Percentiles rank a stretch among this genome's conserved stretches.
These are phyloP conservation scores for Oenanthe sinensis DNA, from an alignment of 129 eudicot genomes.

Conservation along the genomic window DNA sequence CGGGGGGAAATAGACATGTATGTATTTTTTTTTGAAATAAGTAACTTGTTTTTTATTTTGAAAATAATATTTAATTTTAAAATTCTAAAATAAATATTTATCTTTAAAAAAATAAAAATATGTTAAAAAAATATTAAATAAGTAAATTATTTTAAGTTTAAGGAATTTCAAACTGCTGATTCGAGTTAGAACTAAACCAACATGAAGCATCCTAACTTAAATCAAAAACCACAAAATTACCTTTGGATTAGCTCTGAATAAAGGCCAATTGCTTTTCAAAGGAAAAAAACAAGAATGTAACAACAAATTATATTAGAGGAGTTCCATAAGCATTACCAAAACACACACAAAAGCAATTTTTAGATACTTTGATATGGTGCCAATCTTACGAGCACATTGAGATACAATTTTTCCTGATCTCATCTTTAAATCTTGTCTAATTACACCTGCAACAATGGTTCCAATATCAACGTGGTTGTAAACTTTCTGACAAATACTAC, in stretches of 20 bases:
- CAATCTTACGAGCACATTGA: slow-evolving; percentile 94
- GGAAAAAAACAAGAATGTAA: not conserved
- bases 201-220: not conserved
- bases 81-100: no score
- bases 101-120: no score
- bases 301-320: not conserved
- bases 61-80: no score
- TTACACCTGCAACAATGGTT: slow-evolving; percentile 61
- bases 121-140: no score
- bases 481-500: slow-evolving; percentile 1
- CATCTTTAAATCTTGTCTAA: slow-evolving; percentile 95
- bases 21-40: no score
- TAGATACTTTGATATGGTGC: not conserved
- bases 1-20: no score
- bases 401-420: slow-evolving; percentile 91
- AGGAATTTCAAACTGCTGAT: no score
- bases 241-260: slow-evolving; percentile 79
- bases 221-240: slow-evolving; percentile 17
- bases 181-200: not conserved
- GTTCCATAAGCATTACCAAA: not conserved
- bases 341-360: not conserved
- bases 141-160: no score
- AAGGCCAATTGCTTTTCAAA: slow-evolving; percentile 55
- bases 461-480: not conserved
- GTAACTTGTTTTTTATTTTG: no score